These are phyloP conservation scores for Saccharomycopsis synnaedendra DNA, from an alignment of 805 yeast genomes.

Conservation along the genomic window DNA sequence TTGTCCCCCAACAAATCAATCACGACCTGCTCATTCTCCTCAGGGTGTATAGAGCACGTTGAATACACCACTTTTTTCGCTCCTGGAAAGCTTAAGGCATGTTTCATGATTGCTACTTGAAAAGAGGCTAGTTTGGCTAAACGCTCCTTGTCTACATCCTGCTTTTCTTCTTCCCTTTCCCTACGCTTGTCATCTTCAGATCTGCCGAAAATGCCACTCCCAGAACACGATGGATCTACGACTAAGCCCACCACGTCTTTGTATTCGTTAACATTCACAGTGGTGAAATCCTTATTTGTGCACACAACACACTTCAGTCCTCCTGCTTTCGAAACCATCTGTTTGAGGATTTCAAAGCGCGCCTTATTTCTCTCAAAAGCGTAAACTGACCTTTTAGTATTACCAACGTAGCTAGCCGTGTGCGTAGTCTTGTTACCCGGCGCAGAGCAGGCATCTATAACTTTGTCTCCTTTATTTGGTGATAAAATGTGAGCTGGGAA, in stretches of 20 bases:
- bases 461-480: constrained; percentile 46
- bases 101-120: constrained; percentile 80
- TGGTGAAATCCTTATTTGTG: constrained; percentile 49
- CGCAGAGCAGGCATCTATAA: constrained; percentile 94
- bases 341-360: constrained; percentile 57
- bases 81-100: constrained; percentile 72
- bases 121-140: constrained; percentile 69
- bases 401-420: constrained; percentile 53
- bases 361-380: constrained; percentile 84
- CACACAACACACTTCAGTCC: constrained; percentile 35
- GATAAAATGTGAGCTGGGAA: constrained; percentile 82
- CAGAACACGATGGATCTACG: constrained; percentile 97
- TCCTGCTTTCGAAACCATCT: constrained; percentile 75
- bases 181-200: constrained; percentile 39
- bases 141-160: constrained; percentile 31
- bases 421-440: constrained; percentile 98
- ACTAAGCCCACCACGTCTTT: constrained; percentile 65
- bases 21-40: constrained; percentile 91
- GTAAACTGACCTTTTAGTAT: constrained; percentile 28
- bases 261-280: constrained; percentile 44
- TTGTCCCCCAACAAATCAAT: constrained; percentile 60
- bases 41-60: constrained; percentile 89
- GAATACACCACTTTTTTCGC: constrained; percentile 80
- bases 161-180: constrained; percentile 11
- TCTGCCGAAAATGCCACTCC: constrained; percentile 95